A percentile compares a stretch with the other conserved stretches of the same genome.
Conservation (phyloP, 2,329 filamentous ascomycete species). For the Phyllosticta citriasiana region DNA sequence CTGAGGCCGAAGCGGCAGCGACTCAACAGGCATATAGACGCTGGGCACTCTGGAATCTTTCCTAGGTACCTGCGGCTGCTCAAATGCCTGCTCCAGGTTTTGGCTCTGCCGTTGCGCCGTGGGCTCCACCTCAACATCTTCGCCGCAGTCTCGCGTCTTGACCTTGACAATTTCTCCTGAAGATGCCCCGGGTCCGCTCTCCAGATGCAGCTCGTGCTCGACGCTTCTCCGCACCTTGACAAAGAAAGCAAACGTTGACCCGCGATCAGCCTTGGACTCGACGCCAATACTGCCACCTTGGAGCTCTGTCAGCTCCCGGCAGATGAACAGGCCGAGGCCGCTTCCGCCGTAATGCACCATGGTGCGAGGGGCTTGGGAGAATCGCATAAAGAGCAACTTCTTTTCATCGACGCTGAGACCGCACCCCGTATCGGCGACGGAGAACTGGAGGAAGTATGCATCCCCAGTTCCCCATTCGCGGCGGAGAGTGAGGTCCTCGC, state of each 20-base stretch:
- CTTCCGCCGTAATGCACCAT: conserved; percentile 66
- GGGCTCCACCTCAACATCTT: neutral
- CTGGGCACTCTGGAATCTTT: conserved; percentile 1
- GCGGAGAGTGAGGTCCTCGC: conserved; percentile 5
- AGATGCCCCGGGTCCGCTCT: neutral
- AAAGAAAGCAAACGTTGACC: conserved; percentile 63
- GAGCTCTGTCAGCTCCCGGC: conserved; percentile 59
- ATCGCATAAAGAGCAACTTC: conserved; percentile 21
- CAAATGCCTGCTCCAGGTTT: conserved; percentile 7
- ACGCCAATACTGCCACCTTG: conserved; percentile 67
- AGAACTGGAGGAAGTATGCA: conserved; percentile 20
- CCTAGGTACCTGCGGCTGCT: conserved; percentile 1
- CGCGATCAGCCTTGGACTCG: conserved; percentile 49
- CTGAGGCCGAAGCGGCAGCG: conserved; percentile 14
- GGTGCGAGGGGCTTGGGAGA: conserved; percentile 41
- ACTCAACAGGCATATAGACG: neutral
- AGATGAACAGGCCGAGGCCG: conserved; percentile 64
- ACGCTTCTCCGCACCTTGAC: conserved; percentile 48
- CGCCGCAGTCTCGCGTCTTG: neutral
- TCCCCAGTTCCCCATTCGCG: conserved; percentile 22
- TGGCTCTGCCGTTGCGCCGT: conserved; percentile 6
- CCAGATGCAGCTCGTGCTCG: neutral
- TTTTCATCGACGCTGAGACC: conserved; percentile 23
- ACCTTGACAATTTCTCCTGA: neutral
- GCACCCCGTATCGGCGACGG: conserved; percentile 24